Evolutionary conservation across 2,329 filamentous ascomycete species (phyloP), one percentile per base, ranked within the genome.

Genomic region (Purpureocillium takamizusanense): DNA sequence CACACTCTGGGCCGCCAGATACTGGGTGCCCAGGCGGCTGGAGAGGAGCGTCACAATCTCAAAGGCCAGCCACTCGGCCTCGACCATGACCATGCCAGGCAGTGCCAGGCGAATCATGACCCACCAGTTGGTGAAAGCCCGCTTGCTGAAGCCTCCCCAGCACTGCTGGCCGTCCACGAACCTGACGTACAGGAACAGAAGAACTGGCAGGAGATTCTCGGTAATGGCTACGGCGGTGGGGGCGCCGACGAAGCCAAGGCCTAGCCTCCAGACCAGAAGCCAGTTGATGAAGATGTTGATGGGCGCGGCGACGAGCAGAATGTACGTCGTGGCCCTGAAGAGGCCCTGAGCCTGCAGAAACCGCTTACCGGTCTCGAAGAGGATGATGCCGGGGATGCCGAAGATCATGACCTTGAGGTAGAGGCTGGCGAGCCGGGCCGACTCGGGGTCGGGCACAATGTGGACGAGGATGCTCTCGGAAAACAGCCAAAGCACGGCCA

Each of bases 51-150:
- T 95, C 45, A 95, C 69, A 35, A 95, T 78, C 59, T 97, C 90
- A 57, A 97, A 97, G 7, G 89, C 88, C 10, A 95, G 73, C 64
- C 86, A 94, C 58, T 97, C 90, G 5, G 90, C 88, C 57, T 94
- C 81, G 2, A 97, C 83, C 89, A 95, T 95, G 47, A 95, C 67
- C 57, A 97, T 79, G 2, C 90, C 90, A 0, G 90, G 89, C 11
- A 95, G 66, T 1, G 90, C 87, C 29, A 97, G 80, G 35, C 79
- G 78, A 51, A 97, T 76, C 90, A 94, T 94, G 8, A 59, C 52
- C 51, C 90, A 42, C 86, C 86, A 92, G 54, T 90, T 90, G 36
- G 67, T 65, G 36, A 88, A 69, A 7, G 83, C 83, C 25, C 76
- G 74, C 44, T 65, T 69, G 35, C 78, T 83, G 56, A 94, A 83